Percentiles rank a stretch among this genome's conserved stretches.
Conservation (phyloP, 2,329 filamentous ascomycete species). For the Beauveria scarabaeidicola region DNA sequence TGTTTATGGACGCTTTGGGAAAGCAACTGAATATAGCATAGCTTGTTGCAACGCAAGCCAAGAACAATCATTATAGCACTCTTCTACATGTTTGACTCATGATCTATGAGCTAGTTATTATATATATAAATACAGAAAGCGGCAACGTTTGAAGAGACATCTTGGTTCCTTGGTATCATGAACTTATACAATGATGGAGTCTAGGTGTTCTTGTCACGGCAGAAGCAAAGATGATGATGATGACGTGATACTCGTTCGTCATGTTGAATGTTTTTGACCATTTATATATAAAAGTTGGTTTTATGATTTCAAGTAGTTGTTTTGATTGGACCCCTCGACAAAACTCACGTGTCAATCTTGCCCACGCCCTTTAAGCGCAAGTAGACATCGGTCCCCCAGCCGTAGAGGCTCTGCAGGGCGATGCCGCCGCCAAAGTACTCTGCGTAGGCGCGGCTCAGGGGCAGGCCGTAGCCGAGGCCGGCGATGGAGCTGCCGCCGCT, state of each 20-base stretch:
- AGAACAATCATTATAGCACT: background rate
- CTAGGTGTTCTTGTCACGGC: background rate
- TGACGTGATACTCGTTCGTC: background rate
- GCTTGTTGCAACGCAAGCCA: background rate
- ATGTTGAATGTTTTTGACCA: background rate
- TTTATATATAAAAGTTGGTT: background rate
- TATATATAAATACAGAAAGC: background rate
- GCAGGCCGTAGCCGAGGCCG: slow-evolving; percentile 85
- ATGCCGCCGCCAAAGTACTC: slow-evolving; percentile 98
- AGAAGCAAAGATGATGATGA: background rate
- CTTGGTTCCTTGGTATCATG: too few species aligned
- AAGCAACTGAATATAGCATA: background rate
- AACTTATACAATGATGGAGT: background rate
- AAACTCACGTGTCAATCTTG: slow-evolving; percentile 32
- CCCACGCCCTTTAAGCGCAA: slow-evolving; percentile 55
- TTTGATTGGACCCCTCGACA: background rate
- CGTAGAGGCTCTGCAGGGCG: slow-evolving; percentile 87
- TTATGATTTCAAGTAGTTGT: background rate
- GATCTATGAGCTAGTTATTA: background rate
- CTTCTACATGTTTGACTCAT: background rate
- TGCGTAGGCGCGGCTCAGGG: slow-evolving; percentile 84
- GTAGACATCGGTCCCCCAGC: slow-evolving; percentile 76
- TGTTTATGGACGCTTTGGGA: background rate
- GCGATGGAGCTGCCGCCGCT: slow-evolving; percentile 77
- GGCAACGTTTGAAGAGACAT: background rate